phyloP scores from a whole-genome alignment of 1,284 basidiomycete genomes.

The Ceratobasidium sp. region DNA sequence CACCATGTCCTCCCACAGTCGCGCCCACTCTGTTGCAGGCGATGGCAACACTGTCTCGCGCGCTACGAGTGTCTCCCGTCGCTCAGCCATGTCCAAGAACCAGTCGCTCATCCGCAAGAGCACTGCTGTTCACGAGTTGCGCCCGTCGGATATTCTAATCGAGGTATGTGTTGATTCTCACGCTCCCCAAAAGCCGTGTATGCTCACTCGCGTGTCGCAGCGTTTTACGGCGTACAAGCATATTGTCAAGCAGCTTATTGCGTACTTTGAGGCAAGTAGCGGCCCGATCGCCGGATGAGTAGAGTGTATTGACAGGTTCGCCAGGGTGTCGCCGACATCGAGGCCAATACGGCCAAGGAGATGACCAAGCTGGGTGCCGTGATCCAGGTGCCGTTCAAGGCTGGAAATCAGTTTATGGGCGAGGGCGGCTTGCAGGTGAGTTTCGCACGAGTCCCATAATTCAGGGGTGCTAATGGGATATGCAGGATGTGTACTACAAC shows the following conservation, averaged over 20 bases:
- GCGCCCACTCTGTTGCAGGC: constrained; percentile 34
- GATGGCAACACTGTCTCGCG: constrained; percentile 59
- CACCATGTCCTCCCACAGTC: constrained; percentile 40
- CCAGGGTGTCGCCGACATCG: constrained; percentile 91
- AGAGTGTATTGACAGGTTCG: constrained; percentile 56
- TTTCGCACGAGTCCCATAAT: constrained; percentile 8
- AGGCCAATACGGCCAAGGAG: constrained; percentile 95
- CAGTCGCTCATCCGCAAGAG: constrained; percentile 92
- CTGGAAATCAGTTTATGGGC: constrained; percentile 95
- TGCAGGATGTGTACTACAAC: constrained; percentile 90
- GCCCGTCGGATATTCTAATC: constrained; percentile 96
- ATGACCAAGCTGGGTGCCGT: constrained; percentile 96
- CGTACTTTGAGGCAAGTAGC: constrained; percentile 75
- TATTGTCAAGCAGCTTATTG: constrained; percentile 93
- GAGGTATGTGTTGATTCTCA: constrained; percentile 64
- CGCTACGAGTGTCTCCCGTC: constrained; percentile 73
- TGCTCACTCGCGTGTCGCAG: background rate
- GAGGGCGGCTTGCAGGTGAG: constrained; percentile 85
- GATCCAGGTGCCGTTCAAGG: constrained; percentile 96
- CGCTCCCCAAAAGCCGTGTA: background rate
- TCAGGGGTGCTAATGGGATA: background rate
- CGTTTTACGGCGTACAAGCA: constrained; percentile 88
- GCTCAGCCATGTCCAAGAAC: constrained; percentile 75
- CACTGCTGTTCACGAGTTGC: constrained; percentile 87
- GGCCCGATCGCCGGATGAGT: constrained; percentile 6